Evolutionary conservation across 164 flowering plant species (phyloP).

Genomic region (Stephania japonica): DNA sequence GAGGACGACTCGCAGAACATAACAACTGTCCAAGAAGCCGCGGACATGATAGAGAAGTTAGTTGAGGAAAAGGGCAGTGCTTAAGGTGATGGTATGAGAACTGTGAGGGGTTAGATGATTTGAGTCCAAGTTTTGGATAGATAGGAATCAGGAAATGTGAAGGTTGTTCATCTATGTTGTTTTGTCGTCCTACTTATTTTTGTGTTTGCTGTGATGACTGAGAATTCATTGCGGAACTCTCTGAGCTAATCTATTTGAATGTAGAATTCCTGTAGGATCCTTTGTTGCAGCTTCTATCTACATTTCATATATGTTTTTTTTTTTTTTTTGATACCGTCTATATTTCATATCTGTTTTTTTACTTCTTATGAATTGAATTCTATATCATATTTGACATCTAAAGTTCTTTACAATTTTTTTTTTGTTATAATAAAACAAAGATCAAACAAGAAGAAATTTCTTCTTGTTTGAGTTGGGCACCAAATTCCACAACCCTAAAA

Average conservation of each 20-base stretch:
- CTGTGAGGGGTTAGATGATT: not conserved
- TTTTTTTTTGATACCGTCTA: no score
- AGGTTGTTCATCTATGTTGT: not conserved
- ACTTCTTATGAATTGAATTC: no score
- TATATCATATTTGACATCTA: no score
- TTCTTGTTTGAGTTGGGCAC: no score
- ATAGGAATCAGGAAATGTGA: not conserved
- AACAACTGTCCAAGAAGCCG: conserved; percentile 39
- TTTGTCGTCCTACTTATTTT: not conserved
- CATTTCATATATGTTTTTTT: no score
- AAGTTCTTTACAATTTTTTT: no score
- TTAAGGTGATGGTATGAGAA: not conserved
- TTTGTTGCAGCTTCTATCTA: no score
- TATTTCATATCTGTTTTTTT: no score
- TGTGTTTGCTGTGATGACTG: not conserved
- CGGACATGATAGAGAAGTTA: conserved; percentile 40
- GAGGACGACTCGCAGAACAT: conserved; percentile 41
- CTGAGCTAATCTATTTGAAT: not conserved
- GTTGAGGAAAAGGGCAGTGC: conserved; percentile 25
- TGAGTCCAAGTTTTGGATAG: not conserved
- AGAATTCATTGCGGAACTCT: not conserved
- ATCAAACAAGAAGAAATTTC: no score
- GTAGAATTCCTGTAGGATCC: not conserved
- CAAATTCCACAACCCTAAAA: no score
- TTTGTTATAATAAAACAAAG: no score